These are phyloP conservation scores for Didymella lethalis DNA, from an alignment of 2,329 filamentous ascomycete genomes.

Conservation along the genomic window DNA sequence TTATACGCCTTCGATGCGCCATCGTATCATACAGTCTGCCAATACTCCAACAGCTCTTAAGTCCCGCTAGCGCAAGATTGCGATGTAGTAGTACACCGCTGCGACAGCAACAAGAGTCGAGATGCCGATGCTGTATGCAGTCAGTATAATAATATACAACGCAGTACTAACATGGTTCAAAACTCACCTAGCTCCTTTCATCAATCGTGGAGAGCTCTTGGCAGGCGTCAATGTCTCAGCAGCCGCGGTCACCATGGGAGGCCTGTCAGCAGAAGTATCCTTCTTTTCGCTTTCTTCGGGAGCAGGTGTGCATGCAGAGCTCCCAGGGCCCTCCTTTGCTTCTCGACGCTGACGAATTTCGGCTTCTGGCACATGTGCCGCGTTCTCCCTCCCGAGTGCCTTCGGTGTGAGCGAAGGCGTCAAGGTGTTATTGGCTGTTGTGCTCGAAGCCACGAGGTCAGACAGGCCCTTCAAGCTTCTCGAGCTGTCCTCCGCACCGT, in stretches of 20 bases:
- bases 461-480: slow-evolving; percentile 19
- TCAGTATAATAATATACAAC: neutral
- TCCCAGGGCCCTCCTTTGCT: slow-evolving; percentile 9
- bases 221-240: slow-evolving; percentile 11
- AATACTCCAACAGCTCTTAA: neutral
- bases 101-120: slow-evolving; percentile 13
- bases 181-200: slow-evolving; percentile 38
- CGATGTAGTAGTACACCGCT: slow-evolving; percentile 12
- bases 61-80: neutral
- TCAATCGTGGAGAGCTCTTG: slow-evolving; percentile 21
- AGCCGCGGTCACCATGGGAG: slow-evolving; percentile 2
- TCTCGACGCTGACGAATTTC: slow-evolving; percentile 29
- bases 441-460: slow-evolving; percentile 24
- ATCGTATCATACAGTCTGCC: slow-evolving; percentile 11
- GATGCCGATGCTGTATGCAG: slow-evolving; percentile 7
- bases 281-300: slow-evolving; percentile 5
- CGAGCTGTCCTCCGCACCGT: slow-evolving; percentile 27
- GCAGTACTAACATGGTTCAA: neutral
- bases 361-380: slow-evolving; percentile 13
- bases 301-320: slow-evolving; percentile 2
- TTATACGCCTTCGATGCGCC: neutral
- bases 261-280: neutral
- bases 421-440: slow-evolving; percentile 19
- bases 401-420: slow-evolving; percentile 29
- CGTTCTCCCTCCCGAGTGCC: slow-evolving; percentile 8